Evolutionary conservation across 305 asterid genomes (phyloP).

Genomic region (Fraxinus greggii): DNA sequence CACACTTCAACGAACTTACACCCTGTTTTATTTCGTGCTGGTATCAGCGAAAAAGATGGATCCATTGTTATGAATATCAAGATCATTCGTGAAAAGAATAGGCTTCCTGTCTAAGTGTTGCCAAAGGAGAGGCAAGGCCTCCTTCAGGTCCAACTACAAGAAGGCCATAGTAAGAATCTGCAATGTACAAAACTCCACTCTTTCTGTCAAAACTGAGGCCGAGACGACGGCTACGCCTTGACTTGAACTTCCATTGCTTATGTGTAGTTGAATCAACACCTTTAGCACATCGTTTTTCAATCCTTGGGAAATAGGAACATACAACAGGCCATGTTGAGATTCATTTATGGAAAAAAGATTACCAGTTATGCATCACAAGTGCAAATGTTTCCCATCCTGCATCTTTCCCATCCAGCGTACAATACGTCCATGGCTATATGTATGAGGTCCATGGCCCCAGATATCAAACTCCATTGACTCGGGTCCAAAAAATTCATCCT

Average conservation of each 20-base stretch:
- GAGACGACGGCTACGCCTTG: conserved; percentile 72
- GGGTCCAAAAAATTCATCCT: conserved; percentile 68
- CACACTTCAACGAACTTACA: conserved; percentile 40
- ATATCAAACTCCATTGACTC: conserved; percentile 86
- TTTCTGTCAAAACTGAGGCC: conserved; percentile 65
- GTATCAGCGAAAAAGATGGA: conserved; percentile 91
- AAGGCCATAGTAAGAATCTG: conserved; percentile 85
- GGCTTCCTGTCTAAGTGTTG: conserved; percentile 65
- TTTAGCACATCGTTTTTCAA: conserved; percentile 55
- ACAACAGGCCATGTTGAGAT: neutral
- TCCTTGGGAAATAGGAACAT: conserved; percentile 33
- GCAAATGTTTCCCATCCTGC: conserved; percentile 89
- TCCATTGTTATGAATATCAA: conserved; percentile 77
- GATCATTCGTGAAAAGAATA: conserved; percentile 86
- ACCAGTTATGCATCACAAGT: conserved; percentile 64
- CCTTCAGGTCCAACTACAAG: conserved; percentile 79
- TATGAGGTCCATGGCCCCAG: conserved; percentile 68
- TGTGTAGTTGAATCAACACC: conserved; percentile 67
- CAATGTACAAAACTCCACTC: conserved; percentile 70
- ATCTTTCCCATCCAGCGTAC: conserved; percentile 89
- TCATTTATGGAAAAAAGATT: neutral
- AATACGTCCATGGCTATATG: conserved; percentile 71
- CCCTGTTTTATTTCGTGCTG: conserved; percentile 69
- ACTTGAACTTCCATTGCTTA: conserved; percentile 73
- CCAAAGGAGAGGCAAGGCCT: conserved; percentile 70